Percentiles rank a stretch among this genome's conserved stretches.
Evolutionary conservation across 108 stramenopile species (phyloP).

Genomic region (Fistulifera pelliculosa): DNA sequence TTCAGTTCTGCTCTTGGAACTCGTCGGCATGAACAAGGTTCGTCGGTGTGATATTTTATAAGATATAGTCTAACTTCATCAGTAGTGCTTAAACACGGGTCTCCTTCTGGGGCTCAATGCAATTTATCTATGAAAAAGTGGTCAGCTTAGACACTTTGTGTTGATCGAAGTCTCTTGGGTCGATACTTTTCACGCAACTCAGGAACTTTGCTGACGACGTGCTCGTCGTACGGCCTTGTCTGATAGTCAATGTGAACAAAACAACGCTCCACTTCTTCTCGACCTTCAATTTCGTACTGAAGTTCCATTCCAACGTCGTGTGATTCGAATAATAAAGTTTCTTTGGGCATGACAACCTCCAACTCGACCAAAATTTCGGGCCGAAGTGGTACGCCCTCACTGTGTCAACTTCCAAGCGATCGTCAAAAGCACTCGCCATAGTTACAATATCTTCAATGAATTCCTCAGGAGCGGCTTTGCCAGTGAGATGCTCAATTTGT

Average conservation of each 20-base stretch:
- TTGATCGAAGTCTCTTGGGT: conserved; percentile 9
- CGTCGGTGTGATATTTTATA: no score
- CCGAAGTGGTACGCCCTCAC: conserved; percentile 92
- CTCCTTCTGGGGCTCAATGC: no score
- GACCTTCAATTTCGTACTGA: conserved; percentile 88
- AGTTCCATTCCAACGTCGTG: conserved; percentile 94
- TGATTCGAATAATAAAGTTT: conserved; percentile 69
- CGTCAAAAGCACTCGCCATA: conserved; percentile 71
- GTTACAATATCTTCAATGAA: conserved; percentile 81
- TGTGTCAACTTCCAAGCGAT: conserved; percentile 74
- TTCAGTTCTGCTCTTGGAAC: no score
- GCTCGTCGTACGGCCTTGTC: conserved; percentile 77
- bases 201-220: conserved; percentile 82
- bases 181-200: conserved; percentile 71
- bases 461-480: conserved; percentile 78
- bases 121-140: no score
- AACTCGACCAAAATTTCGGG: conserved; percentile 90
- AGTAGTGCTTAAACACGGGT: no score
- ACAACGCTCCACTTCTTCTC: conserved; percentile 88
- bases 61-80: no score
- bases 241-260: conserved; percentile 95
- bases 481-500: conserved; percentile 88
- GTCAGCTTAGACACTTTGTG: not conserved
- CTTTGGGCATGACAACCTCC: conserved; percentile 82
- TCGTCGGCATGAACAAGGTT: no score